These are phyloP conservation scores for Ascochyta lentis DNA, from an alignment of 2,329 filamentous ascomycete genomes.

Conservation along the genomic window DNA sequence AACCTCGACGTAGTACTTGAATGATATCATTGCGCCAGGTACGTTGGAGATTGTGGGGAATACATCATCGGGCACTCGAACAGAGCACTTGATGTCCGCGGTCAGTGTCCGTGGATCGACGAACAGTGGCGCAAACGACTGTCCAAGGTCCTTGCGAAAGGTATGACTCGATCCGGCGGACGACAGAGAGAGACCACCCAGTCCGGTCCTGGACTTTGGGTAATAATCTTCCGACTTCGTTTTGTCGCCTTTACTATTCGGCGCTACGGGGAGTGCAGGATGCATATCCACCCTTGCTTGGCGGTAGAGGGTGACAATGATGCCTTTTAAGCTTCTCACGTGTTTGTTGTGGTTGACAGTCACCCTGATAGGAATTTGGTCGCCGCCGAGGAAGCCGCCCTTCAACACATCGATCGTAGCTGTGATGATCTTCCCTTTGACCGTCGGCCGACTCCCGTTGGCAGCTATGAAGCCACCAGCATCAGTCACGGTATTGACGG, in stretches of 20 bases:
- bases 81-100: conserved; percentile 79
- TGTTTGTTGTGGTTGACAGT: conserved; percentile 86
- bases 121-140: conserved; percentile 86
- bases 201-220: conserved; percentile 83
- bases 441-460: conserved; percentile 58
- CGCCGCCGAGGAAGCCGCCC: conserved; percentile 85
- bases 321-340: conserved; percentile 88
- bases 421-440: conserved; percentile 79
- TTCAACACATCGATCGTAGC: conserved; percentile 83
- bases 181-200: conserved; percentile 84
- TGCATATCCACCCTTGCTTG: conserved; percentile 89
- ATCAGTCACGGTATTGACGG: conserved; percentile 55
- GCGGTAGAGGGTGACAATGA: conserved; percentile 90
- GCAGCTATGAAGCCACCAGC: conserved; percentile 51
- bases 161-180: conserved; percentile 86
- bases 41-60: conserved; percentile 92
- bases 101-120: conserved; percentile 81
- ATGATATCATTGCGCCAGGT: conserved; percentile 91
- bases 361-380: conserved; percentile 79
- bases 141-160: conserved; percentile 94
- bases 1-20: conserved; percentile 92
- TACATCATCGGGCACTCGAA: conserved; percentile 85
- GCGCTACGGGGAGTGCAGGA: conserved; percentile 65
- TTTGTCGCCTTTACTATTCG: conserved; percentile 70
- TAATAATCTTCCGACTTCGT: conserved; percentile 83